These are phyloP conservation scores for Boechera stricta DNA, from an alignment of 345 rosid species.

Conservation along the genomic window DNA sequence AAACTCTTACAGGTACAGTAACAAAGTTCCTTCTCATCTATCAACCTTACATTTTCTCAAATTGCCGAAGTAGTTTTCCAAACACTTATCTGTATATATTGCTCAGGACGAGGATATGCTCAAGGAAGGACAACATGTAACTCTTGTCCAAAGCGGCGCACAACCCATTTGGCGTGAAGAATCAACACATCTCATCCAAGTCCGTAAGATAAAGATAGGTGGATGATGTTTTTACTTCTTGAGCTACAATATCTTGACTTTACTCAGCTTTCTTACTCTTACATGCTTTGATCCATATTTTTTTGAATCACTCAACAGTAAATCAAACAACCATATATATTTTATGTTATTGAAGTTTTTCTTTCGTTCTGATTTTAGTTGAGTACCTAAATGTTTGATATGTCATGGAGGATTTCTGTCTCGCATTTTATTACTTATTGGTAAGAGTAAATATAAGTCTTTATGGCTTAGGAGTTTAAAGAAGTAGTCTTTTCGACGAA, in stretches of 20 bases:
- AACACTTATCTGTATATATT: constrained; percentile 21
- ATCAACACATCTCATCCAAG: constrained; percentile 95
- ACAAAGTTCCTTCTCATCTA: not conserved
- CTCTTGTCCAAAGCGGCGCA: constrained; percentile 94
- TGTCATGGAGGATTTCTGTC: constrained; percentile 11
- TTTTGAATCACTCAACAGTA: constrained; percentile 23
- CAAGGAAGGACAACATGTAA: constrained; percentile 70
- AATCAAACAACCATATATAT: constrained; percentile 31
- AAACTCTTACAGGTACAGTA: constrained; percentile 63
- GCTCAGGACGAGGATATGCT: constrained; percentile 69
- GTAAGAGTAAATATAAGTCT: constrained; percentile 2
- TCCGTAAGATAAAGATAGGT: constrained; percentile 74
- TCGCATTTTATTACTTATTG: constrained; percentile 1
- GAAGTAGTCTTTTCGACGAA: constrained; percentile 26
- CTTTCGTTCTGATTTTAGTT: constrained; percentile 1
- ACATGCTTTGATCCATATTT: constrained; percentile 26
- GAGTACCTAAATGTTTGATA: not conserved
- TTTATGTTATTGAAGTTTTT: constrained; percentile 29
- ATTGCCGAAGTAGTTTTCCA: constrained; percentile 1
- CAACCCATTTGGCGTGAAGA: constrained; percentile 96
- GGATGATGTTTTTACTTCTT: constrained; percentile 43
- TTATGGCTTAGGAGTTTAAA: not conserved
- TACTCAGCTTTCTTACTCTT: constrained; percentile 15
- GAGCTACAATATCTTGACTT: constrained; percentile 15
- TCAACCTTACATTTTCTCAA: constrained; percentile 14